phyloP scores from a whole-genome alignment of 495 filamentous ascomycete species.

The Hypoxylon cercidicola region DNA sequence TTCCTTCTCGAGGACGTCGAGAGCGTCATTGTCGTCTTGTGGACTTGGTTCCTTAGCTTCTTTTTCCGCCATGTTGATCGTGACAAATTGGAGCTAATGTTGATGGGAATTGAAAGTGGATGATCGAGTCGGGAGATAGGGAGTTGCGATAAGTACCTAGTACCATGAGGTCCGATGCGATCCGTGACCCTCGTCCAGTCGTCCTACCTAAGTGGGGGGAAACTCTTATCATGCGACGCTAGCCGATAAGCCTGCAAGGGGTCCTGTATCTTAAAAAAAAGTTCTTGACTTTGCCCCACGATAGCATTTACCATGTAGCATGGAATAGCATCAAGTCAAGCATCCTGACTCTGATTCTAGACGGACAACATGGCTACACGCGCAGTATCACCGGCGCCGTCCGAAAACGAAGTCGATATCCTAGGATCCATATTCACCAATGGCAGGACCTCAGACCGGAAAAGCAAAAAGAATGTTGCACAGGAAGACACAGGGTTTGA shows the following conservation, averaged over 20 bases:
- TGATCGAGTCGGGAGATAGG: constrained; percentile 21
- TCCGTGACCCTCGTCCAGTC: neutral
- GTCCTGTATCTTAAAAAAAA: constrained; percentile 30
- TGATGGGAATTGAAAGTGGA: neutral
- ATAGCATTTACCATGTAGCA: constrained; percentile 8
- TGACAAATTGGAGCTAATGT: neutral
- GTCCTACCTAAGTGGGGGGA: constrained; percentile 11
- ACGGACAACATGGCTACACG: constrained; percentile 54
- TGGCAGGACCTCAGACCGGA: constrained; percentile 49
- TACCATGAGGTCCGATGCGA: neutral
- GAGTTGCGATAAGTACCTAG: constrained; percentile 29
- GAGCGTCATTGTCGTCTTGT: constrained; percentile 76
- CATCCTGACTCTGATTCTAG: neutral
- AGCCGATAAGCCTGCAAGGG: constrained; percentile 27
- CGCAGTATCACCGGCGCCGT: constrained; percentile 80
- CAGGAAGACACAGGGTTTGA: constrained; percentile 52
- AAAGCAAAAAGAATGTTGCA: constrained; percentile 49
- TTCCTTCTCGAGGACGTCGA: constrained; percentile 86
- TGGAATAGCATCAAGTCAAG: constrained; percentile 2
- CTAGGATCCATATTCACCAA: constrained; percentile 77
- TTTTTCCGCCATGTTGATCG: constrained; percentile 28
- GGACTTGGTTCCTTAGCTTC: constrained; percentile 11
- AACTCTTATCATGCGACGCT: constrained; percentile 17
- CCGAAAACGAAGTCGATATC: constrained; percentile 94
- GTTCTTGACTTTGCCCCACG: constrained; percentile 33